Percentiles rank a stretch among this genome's conserved stretches.
Evolutionary conservation across 169 alveolate genomes (phyloP).

Genomic region (Eimeria tenella): DNA sequence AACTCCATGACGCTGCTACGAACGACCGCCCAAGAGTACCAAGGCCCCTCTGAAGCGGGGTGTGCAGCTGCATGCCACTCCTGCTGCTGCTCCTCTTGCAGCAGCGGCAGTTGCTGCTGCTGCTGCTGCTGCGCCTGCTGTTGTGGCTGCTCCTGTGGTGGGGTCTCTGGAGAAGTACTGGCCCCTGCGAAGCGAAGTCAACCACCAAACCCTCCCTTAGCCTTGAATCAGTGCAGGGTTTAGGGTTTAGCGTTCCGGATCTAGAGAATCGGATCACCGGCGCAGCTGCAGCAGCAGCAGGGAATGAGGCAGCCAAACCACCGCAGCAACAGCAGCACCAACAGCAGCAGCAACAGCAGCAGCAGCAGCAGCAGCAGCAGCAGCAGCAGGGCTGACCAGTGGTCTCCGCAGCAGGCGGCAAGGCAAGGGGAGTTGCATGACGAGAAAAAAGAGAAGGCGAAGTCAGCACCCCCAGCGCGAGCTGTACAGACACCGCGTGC

Average conservation of each 20-base stretch:
- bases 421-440: constrained; percentile 33
- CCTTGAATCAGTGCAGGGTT: too few species aligned
- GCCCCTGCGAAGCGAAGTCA: not conserved
- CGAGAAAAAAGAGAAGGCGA: constrained; percentile 14
- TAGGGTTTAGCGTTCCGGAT: too few species aligned
- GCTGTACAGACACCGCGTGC: constrained; percentile 42
- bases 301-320: not conserved
- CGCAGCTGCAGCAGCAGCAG: constrained; percentile 56
- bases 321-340: not conserved
- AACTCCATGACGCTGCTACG: constrained; percentile 9
- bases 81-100: not conserved
- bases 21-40: not conserved
- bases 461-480: constrained; percentile 23
- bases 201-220: not conserved
- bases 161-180: not conserved
- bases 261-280: too few species aligned
- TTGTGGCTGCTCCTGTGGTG: not conserved
- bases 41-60: not conserved
- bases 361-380: not conserved
- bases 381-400: not conserved
- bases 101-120: constrained; percentile 17
- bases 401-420: not conserved
- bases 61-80: not conserved
- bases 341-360: not conserved
- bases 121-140: constrained; percentile 16